Evolutionary conservation across 2,329 filamentous ascomycete species (phyloP).

Genomic region (Tolypocladium sp.): DNA sequence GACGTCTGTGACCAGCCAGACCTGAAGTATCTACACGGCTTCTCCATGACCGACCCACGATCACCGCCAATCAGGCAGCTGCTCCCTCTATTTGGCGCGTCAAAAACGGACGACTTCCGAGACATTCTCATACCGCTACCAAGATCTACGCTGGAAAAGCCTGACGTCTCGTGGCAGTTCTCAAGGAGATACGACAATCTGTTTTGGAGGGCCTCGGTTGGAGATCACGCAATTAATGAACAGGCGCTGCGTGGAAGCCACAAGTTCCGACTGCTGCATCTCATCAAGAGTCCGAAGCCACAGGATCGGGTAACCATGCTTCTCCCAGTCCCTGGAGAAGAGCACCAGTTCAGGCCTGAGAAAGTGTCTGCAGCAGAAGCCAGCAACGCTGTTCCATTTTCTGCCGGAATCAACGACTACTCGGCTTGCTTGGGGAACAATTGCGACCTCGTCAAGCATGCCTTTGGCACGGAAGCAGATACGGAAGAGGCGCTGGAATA

Average conservation of each 20-base stretch:
- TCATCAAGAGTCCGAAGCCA: conserved; percentile 49
- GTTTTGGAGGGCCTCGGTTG: conserved; percentile 67
- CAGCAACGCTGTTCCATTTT: conserved; percentile 41
- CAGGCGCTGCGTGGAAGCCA: conserved; percentile 58
- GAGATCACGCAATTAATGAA: conserved; percentile 39
- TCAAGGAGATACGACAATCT: conserved; percentile 53
- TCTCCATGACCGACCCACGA: conserved; percentile 57
- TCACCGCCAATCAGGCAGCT: conserved; percentile 55
- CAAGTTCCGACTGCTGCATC: conserved; percentile 61
- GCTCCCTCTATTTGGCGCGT: conserved; percentile 67
- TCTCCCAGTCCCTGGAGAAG: conserved; percentile 32
- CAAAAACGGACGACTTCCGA: conserved; percentile 61
- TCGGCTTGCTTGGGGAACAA: conserved; percentile 43
- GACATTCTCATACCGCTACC: conserved; percentile 67
- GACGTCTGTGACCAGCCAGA: conserved; percentile 73
- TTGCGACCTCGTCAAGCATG: conserved; percentile 18
- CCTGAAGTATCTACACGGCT: conserved; percentile 61
- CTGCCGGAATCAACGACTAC: conserved; percentile 50
- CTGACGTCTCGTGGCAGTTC: conserved; percentile 39
- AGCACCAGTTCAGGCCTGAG: conserved; percentile 43
- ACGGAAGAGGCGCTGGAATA: conserved; percentile 47
- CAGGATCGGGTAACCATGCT: conserved; percentile 44
- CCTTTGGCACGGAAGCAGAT: conserved; percentile 28
- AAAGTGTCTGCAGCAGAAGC: conserved; percentile 42
- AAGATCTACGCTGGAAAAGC: conserved; percentile 29